Conservation (phyloP, 768 basidiomycete genomes). For the Agaricus subrufescens region DNA sequence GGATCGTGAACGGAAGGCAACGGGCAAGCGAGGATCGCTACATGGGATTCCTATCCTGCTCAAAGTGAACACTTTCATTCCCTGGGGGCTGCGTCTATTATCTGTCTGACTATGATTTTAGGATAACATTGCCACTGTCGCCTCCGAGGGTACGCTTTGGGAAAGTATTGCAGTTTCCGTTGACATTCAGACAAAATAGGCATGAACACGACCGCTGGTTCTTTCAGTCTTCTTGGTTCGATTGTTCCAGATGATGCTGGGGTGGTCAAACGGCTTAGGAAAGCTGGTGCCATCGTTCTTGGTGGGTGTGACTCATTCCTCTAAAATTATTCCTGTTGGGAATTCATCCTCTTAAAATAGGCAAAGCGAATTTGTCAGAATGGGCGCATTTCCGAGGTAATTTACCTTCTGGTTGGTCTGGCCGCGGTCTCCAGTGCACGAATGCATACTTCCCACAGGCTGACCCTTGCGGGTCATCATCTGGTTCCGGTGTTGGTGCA, state of each 20-base stretch:
- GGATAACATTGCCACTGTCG: slow-evolving; percentile 46
- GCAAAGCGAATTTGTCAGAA: slow-evolving; percentile 55
- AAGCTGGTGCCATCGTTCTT: slow-evolving; percentile 40
- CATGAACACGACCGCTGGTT: slow-evolving; percentile 43
- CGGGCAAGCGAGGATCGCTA: slow-evolving; percentile 40
- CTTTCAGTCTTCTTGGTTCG: slow-evolving; percentile 36
- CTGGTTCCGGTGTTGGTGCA: slow-evolving; percentile 52
- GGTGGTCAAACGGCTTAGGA: slow-evolving; percentile 37
- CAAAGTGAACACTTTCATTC: slow-evolving; percentile 28
- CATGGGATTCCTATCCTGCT: slow-evolving; percentile 53
- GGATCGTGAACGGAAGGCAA: slow-evolving; percentile 37
- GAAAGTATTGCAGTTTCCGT: not conserved
- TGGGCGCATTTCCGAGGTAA: slow-evolving; percentile 46
- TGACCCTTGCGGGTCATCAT: slow-evolving; percentile 55
- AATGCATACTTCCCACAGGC: slow-evolving; percentile 46
- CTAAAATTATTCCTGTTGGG: not conserved
- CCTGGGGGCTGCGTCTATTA: not conserved
- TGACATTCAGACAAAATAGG: slow-evolving; percentile 19
- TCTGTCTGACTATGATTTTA: slow-evolving; percentile 10
- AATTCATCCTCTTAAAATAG: slow-evolving; percentile 17
- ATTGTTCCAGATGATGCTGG: slow-evolving; percentile 42
- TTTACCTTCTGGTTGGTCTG: slow-evolving; percentile 52
- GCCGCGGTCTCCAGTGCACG: slow-evolving; percentile 46
- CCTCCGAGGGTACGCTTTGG: slow-evolving; percentile 31
- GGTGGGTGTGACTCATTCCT: slow-evolving; percentile 18